Evolutionary conservation across 768 basidiomycete species (phyloP), one percentile per base, ranked within the genome.

Genomic region (Rhodosporidiobolus odoratus): DNA sequence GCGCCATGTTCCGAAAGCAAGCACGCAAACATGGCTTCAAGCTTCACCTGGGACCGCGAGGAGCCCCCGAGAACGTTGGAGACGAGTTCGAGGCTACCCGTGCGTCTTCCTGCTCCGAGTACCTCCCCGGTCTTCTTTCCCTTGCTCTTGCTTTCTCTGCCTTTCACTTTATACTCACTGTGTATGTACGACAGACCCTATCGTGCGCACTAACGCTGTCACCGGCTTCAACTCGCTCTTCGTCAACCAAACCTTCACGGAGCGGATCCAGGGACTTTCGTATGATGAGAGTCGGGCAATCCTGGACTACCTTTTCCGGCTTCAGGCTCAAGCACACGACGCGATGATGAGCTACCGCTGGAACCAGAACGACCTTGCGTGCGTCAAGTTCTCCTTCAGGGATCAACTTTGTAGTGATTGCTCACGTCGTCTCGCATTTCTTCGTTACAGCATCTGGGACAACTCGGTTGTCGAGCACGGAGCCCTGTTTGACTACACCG

Each of bases 401-500:
- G n/a, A n/a, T n/a, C n/a, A n/a, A n/a, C n/a, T n/a, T n/a, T n/a
- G n/a, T n/a, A n/a, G n/a, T n/a, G n/a, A n/a, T n/a, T n/a, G n/a
- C n/a, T n/a, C 57, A 6, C 37, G 16, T 58, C 57, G 23, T 41
- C 13, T 25, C 9, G 30, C 32, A 13, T n/a, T n/a, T 27, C 27
- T 30, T 61, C 21, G 32, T 45, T n/a, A n/a, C n/a, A n/a, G 53
- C n/a, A 78, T 81, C 69, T 81, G 81, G 80, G 81, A 80, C 75
- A 81, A 81, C 71, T 63, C 77, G 53, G 71, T 74, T 17, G 77
- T 75, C 21, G 78, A 79, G 62, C 81, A 82, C 68, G 76, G 77
- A 23, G 81, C 80, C 10, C 79, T 79, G 0, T 80, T 78, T 71
- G 82, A 83, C 68, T 83, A 82, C 73, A 71, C 68, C 8, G 77